Conservation (phyloP, 2,329 filamentous ascomycete genomes). For the Trichoderma cornu-damae region DNA sequence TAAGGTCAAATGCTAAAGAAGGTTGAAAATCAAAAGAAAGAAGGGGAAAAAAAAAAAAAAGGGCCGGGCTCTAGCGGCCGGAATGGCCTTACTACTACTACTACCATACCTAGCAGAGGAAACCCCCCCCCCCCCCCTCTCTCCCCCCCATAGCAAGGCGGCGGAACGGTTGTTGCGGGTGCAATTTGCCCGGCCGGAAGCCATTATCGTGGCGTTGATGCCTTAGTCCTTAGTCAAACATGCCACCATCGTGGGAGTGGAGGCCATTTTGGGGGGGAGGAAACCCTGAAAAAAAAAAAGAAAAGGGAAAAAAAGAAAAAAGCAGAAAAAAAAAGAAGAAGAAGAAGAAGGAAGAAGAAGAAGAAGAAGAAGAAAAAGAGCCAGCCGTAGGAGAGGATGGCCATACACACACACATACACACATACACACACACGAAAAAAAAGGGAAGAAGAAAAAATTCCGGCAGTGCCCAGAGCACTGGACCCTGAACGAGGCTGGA, state of each 20-base stretch:
- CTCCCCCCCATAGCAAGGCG: too few relatives aligned
- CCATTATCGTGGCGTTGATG: slow-evolving; percentile 9
- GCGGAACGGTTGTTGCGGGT: slow-evolving; percentile 8
- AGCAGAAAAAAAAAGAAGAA: too few relatives aligned
- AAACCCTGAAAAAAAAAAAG: background rate
- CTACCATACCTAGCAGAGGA: background rate
- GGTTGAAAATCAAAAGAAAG: background rate
- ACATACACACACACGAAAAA: too few relatives aligned
- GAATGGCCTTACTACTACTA: background rate
- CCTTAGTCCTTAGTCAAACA: slow-evolving; percentile 14
- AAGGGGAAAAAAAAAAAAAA: too few relatives aligned
- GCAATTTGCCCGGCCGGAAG: background rate
- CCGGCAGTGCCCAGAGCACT: background rate
- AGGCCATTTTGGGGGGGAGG: background rate
- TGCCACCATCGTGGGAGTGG: slow-evolving; percentile 6
- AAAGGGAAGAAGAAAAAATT: background rate
- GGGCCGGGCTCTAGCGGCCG: background rate
- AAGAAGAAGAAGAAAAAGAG: too few relatives aligned
- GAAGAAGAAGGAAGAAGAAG: too few relatives aligned
- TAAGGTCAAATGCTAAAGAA: background rate
- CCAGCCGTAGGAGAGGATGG: too few relatives aligned
- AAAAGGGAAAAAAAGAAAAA: too few relatives aligned
- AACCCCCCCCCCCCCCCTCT: too few relatives aligned
- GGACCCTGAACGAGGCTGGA: slow-evolving; percentile 11
- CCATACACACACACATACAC: too few relatives aligned